A percentile compares a stretch with the other conserved stretches of the same genome.
phyloP scores from a whole-genome alignment of 2,329 filamentous ascomycete species.

The Diaporthe australafricana region DNA sequence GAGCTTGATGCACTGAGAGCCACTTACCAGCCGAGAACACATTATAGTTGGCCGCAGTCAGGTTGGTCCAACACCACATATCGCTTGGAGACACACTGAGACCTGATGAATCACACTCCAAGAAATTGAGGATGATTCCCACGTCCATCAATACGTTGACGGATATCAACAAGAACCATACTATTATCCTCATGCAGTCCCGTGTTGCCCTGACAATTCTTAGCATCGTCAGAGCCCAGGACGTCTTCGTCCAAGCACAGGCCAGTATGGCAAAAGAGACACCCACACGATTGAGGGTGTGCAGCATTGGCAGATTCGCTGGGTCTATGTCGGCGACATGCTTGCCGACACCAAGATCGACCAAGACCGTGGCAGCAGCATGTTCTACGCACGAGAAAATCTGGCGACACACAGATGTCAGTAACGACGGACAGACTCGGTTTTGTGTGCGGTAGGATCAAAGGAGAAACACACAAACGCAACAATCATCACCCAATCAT shows the following conservation, averaged over 20 bases:
- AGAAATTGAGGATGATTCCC: not conserved
- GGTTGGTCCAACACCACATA: not conserved
- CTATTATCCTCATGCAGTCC: not conserved
- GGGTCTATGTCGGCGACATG: not conserved
- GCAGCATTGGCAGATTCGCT: not conserved
- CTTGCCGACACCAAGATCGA: not conserved
- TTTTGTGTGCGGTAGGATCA: not conserved
- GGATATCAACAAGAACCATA: not conserved
- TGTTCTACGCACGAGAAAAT: not conserved
- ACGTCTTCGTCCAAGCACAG: not conserved
- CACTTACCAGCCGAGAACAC: not conserved
- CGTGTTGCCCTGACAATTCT: not conserved
- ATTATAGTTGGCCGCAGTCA: slow-evolving; percentile 2
- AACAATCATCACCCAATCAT: slow-evolving; percentile 2
- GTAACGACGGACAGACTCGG: not conserved
- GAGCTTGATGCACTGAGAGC: not conserved
- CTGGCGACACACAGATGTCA: not conserved
- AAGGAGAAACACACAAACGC: not conserved
- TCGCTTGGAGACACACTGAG: not conserved
- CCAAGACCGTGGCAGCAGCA: not conserved
- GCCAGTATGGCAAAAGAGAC: not conserved
- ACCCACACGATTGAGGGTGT: not conserved
- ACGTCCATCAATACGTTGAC: slow-evolving; percentile 3
- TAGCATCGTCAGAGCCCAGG: slow-evolving; percentile 2
- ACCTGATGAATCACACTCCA: not conserved